Evolutionary conservation across 2,329 filamentous ascomycete species (phyloP).

Genomic region (Aspergillus sp.): DNA sequence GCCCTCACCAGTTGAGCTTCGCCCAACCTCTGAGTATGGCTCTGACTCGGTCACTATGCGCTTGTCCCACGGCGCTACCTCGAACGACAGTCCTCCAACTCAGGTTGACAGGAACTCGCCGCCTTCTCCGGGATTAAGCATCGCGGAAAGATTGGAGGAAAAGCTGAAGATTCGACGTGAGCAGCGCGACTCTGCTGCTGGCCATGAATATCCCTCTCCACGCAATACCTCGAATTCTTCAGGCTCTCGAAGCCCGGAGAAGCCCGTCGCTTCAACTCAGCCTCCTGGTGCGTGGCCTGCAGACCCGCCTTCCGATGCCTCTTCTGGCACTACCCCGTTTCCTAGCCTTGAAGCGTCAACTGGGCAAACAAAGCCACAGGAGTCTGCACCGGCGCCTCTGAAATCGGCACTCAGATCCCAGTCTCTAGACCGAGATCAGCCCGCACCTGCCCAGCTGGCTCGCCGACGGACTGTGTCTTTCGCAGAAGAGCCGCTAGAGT

Average conservation of each 20-base stretch:
- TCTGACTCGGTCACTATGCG: constrained; percentile 27
- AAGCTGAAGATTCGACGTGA: constrained; percentile 38
- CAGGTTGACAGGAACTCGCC: constrained; percentile 9
- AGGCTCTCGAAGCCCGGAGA: not conserved
- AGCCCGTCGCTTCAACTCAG: not conserved
- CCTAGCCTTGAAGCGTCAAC: not conserved
- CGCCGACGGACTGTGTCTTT: constrained; percentile 28
- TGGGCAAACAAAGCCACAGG: not conserved
- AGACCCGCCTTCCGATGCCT: not conserved
- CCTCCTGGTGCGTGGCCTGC: constrained; percentile 9
- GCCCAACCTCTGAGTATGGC: constrained; percentile 26
- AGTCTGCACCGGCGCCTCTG: not conserved
- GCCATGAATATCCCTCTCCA: constrained; percentile 5
- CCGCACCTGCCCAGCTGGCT: constrained; percentile 12
- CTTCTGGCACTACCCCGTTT: constrained; percentile 2
- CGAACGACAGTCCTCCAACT: not conserved
- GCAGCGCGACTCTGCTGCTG: constrained; percentile 24
- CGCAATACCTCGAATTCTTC: not conserved
- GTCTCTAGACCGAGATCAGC: constrained; percentile 16
- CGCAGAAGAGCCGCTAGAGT: constrained; percentile 18
- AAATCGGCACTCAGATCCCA: constrained; percentile 14
- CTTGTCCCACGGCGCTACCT: not conserved
- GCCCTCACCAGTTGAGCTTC: constrained; percentile 11
- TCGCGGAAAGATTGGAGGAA: constrained; percentile 41
- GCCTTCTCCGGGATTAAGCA: constrained; percentile 14